phyloP scores from a whole-genome alignment of 495 filamentous ascomycete species.

The Xanthoparmelia taractica region DNA sequence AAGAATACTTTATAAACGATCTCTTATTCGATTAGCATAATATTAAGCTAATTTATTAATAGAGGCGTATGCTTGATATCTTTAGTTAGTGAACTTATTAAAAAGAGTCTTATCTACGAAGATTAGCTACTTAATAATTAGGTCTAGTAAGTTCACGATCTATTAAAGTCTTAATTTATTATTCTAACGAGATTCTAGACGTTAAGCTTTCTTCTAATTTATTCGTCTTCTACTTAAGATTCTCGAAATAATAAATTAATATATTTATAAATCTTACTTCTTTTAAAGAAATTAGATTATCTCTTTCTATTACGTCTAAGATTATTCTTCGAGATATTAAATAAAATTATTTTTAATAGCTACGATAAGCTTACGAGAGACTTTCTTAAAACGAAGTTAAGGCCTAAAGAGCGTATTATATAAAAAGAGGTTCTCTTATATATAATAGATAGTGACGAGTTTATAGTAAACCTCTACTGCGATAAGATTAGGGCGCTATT shows the following conservation, averaged over 20 bases:
- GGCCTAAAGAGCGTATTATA: background rate
- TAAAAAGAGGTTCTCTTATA: slow-evolving; percentile 4
- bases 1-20: background rate
- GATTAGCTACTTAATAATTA: slow-evolving; percentile 8
- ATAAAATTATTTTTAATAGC: background rate
- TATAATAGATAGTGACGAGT: background rate
- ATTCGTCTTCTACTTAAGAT: background rate
- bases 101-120: slow-evolving; percentile 17
- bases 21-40: background rate
- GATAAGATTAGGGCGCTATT: slow-evolving; percentile 2
- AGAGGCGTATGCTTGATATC: slow-evolving; percentile 4
- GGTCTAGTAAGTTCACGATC: background rate
- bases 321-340: slow-evolving; percentile 5
- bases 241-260: background rate
- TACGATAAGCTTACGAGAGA: background rate
- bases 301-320: slow-evolving; percentile 6
- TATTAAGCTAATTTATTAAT: slow-evolving; percentile 1
- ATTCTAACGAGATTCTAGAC: background rate
- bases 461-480: background rate
- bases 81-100: slow-evolving; percentile 6
- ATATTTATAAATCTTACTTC: slow-evolving; percentile 12
- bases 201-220: slow-evolving; percentile 1
- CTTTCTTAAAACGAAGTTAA: background rate
- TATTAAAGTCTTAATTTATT: background rate
- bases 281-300: slow-evolving; percentile 7